Base-by-base conservation (phyloP, 2,329 filamentous ascomycete genomes). In the Pseudogymnoascus sp. region DNA sequence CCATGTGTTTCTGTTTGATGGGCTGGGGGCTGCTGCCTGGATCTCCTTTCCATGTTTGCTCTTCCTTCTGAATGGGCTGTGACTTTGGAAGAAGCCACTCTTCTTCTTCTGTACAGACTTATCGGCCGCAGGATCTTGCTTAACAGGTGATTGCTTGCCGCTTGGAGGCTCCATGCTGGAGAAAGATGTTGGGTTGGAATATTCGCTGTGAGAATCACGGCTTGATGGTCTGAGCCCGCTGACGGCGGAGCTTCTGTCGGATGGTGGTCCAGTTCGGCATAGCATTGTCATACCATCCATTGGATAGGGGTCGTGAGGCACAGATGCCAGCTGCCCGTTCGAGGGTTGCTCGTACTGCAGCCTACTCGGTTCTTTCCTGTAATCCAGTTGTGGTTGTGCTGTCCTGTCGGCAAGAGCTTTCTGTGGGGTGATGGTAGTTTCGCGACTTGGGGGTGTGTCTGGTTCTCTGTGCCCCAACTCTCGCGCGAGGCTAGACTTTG, bases 271-370 rank as follows among this genome's bases (percentile, higher is more conserved):
- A 39, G 89, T 87, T 64, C 92, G 86, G 75, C 93, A 97, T 65
- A 97, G 88, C 84, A 97, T 96, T 0, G 93, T 97, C 92, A 97
- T 97, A 4, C 92, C 93, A 72, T 97, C 93, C 74, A 88, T 85
- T 0, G 93, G 92, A 72, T 97, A 97, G 8, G 94, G 91, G 69
- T 97, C 95, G 69, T 97, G 92, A 12, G 93, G 92, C 2, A 96
- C 83, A 12, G 84, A 76, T 3, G 86, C 80, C 64, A 90, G 84
- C 25, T 86, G 81, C 2, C 81, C 82, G 68, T 83, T 82, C 66
- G 92, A 86, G 62, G 77, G 48, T 40, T 61, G 60, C 52, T 62
- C 61, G 45, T 62, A 62, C 12, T 59, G 45, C 18, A 62, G 31
- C 31, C 61, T 61, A 40, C 36, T 62, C 27, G 58, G 60, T 31